A percentile compares a stretch with the other conserved stretches of the same genome.
Evolutionary conservation across 73 alveolate species (phyloP).

Genomic region (Durusdinium trenchii): DNA sequence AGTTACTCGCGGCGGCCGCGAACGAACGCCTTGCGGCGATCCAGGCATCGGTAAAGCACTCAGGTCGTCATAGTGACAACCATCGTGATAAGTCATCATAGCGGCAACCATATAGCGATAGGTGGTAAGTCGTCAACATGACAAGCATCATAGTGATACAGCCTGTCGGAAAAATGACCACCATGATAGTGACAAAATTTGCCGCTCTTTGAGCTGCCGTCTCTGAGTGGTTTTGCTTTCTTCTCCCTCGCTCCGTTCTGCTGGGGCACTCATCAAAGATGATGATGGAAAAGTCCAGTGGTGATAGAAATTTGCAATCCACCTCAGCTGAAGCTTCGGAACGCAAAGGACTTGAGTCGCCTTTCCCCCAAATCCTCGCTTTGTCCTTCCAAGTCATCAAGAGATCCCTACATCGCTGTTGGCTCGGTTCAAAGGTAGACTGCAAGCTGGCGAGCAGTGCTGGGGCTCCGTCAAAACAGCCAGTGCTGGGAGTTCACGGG

Average conservation of each 20-base stretch:
- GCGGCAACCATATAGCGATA: no score
- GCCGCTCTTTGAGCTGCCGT: not conserved
- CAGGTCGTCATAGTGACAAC: not conserved
- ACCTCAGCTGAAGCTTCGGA: no score
- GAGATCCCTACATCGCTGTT: not conserved
- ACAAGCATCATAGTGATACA: no score
- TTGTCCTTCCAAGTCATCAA: not conserved
- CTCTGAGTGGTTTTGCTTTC: no score
- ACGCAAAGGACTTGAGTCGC: no score
- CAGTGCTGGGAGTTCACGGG: no score
- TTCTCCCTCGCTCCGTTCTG: not conserved
- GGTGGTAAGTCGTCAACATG: no score
- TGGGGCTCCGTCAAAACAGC: no score
- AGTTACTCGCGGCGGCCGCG: not conserved
- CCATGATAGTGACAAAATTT: not conserved
- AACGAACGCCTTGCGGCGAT: not conserved
- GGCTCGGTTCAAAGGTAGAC: no score
- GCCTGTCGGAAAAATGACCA: not conserved
- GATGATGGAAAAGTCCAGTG: slow-evolving; percentile 63
- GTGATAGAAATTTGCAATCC: not conserved
- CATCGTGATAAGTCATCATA: no score
- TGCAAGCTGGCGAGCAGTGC: no score
- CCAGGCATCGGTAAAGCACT: not conserved
- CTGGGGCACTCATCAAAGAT: slow-evolving; percentile 67
- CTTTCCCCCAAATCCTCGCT: not conserved